phyloP scores from a whole-genome alignment of 2,329 filamentous ascomycete species.

The Cladosporium sp. region DNA sequence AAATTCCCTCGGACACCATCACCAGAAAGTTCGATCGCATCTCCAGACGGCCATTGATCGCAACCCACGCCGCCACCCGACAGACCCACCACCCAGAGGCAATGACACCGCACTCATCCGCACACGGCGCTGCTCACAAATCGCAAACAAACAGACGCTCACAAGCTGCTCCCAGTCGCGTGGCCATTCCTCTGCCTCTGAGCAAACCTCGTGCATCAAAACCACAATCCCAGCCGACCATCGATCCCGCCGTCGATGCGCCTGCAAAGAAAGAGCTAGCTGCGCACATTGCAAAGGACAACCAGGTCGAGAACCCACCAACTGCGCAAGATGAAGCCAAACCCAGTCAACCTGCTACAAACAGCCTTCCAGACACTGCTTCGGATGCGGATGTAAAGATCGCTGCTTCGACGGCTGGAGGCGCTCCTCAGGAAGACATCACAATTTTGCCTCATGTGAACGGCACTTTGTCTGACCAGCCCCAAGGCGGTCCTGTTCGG shows the following conservation, averaged over 20 bases:
- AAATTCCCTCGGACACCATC: conserved; percentile 9
- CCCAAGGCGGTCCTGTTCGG: neutral
- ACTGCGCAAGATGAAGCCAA: neutral
- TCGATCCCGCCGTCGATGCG: neutral
- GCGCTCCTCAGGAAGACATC: neutral
- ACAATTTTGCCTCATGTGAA: neutral
- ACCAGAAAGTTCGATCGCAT: conserved; percentile 2
- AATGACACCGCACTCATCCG: conserved; percentile 28
- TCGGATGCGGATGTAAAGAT: neutral
- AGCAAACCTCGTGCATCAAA: conserved; percentile 27
- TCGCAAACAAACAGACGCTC: conserved; percentile 22
- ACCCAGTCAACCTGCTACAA: neutral
- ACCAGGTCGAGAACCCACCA: neutral
- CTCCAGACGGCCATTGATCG: neutral
- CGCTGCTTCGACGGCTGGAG: neutral
- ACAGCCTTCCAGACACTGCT: neutral
- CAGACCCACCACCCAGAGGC: neutral
- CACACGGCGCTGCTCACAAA: conserved; percentile 16
- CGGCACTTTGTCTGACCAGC: neutral
- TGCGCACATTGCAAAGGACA: neutral
- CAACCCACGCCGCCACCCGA: neutral
- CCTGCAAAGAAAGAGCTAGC: conserved; percentile 12
- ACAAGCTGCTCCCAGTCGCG: conserved; percentile 24
- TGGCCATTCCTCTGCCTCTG: conserved; percentile 35
- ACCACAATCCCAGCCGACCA: conserved; percentile 1